Conservation (phyloP, 257 asterid species). For the Solanum virginianum region DNA sequence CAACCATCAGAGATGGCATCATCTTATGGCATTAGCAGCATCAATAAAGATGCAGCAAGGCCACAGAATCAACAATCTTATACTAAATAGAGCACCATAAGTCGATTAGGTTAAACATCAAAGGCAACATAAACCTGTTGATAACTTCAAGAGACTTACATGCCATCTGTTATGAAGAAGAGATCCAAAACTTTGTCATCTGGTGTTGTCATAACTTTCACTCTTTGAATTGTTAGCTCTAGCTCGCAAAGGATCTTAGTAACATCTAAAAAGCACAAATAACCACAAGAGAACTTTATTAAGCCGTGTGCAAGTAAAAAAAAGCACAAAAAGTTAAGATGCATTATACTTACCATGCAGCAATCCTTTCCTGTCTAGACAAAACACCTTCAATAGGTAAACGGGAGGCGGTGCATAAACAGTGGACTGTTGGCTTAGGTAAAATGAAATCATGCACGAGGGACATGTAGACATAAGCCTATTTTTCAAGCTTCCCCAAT, state of each 20-base stretch:
- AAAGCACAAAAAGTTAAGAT: not conserved
- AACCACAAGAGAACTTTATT: not conserved
- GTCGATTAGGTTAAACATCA: not conserved
- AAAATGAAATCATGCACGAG: conserved; percentile 22
- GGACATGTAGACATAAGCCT: conserved; percentile 33
- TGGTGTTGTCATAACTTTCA: conserved; percentile 45
- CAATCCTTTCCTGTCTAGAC: conserved; percentile 35
- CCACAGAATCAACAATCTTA: not conserved
- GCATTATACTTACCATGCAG: conserved; percentile 24
- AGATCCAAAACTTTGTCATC: conserved; percentile 44
- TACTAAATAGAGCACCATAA: not conserved
- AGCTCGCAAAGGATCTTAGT: conserved; percentile 37
- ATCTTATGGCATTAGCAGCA: not conserved
- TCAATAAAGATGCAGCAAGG: not conserved
- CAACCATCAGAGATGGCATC: not conserved
- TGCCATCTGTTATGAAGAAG: conserved; percentile 37
- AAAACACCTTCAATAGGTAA: conserved; percentile 29
- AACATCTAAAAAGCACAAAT: conserved; percentile 18
- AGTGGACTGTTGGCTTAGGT: conserved; percentile 15
- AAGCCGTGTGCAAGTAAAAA: not conserved
- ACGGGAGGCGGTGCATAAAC: conserved; percentile 17
- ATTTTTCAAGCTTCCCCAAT: conserved; percentile 39
- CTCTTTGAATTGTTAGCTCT: conserved; percentile 35
- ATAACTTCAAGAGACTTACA: conserved; percentile 14
- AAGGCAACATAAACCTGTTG: not conserved